phyloP scores from a whole-genome alignment of 208 protist species.

The Trypanosoma theileri region DNA sequence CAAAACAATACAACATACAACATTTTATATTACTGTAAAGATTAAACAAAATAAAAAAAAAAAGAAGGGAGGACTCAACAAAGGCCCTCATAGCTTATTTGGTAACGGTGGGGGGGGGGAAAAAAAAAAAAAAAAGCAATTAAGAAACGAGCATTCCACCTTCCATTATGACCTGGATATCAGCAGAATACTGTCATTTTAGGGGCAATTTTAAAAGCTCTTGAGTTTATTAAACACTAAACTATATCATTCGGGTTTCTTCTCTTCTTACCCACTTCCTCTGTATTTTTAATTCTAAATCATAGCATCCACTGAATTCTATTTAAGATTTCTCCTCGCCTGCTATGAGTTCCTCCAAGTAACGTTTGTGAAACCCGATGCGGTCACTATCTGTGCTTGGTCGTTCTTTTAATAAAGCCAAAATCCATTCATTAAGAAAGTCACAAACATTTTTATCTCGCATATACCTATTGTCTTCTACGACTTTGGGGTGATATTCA shows the following conservation, averaged over 20 bases:
- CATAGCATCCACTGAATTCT: background rate
- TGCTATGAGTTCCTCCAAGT: slow-evolving; percentile 49
- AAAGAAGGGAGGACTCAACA: background rate
- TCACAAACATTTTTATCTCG: slow-evolving; percentile 67
- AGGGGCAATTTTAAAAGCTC: no score
- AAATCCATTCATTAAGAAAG: slow-evolving; percentile 87
- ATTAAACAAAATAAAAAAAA: background rate
- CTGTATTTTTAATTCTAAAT: background rate
- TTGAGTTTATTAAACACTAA: no score
- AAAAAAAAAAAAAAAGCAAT: background rate
- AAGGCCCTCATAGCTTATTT: background rate
- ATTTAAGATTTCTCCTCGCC: background rate
- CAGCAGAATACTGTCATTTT: no score
- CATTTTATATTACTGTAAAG: no score
- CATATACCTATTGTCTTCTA: slow-evolving; percentile 84
- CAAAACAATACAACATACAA: background rate
- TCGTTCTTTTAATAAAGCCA: slow-evolving; percentile 76
- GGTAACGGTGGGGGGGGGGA: background rate
- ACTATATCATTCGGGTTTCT: background rate
- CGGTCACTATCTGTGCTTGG: slow-evolving; percentile 58
- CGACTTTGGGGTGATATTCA: slow-evolving; percentile 62
- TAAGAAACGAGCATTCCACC: background rate
- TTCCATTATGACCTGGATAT: no score
- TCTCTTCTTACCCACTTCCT: background rate
- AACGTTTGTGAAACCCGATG: slow-evolving; percentile 84